phyloP scores from a whole-genome alignment of 2,329 filamentous ascomycete genomes.

The Akanthomyces uredinophilus region DNA sequence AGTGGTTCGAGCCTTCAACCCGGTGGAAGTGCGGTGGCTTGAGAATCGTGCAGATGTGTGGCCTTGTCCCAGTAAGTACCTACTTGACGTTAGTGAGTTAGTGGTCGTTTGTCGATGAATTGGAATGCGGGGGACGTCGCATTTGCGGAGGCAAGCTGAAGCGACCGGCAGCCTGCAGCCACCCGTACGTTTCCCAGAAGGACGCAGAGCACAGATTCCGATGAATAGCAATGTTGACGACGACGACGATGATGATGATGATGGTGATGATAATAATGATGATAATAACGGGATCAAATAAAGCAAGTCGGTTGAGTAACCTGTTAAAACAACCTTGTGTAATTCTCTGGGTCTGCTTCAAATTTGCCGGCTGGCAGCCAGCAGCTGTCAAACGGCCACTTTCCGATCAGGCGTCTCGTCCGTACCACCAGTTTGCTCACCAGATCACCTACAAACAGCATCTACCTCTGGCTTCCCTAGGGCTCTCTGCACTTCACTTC shows the following conservation, averaged over 20 bases:
- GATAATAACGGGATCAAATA: neutral
- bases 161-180: neutral
- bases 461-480: neutral
- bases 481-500: neutral
- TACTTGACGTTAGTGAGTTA: no score
- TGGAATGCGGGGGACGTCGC: neutral
- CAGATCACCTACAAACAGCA: neutral
- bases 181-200: neutral
- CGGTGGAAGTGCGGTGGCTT: neutral
- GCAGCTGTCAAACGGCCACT: neutral
- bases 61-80: neutral
- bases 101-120: neutral
- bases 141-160: neutral
- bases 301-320: neutral
- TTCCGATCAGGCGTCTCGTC: neutral
- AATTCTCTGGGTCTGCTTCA: neutral
- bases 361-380: neutral
- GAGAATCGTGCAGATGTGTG: neutral
- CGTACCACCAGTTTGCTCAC: neutral
- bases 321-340: neutral
- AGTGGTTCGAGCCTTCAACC: neutral
- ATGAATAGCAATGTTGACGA: neutral
- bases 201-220: no score
- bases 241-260: neutral
- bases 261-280: neutral